These are phyloP conservation scores for Taphrina flavorubra DNA, from an alignment of 1,139 yeast genomes.

Conservation along the genomic window DNA sequence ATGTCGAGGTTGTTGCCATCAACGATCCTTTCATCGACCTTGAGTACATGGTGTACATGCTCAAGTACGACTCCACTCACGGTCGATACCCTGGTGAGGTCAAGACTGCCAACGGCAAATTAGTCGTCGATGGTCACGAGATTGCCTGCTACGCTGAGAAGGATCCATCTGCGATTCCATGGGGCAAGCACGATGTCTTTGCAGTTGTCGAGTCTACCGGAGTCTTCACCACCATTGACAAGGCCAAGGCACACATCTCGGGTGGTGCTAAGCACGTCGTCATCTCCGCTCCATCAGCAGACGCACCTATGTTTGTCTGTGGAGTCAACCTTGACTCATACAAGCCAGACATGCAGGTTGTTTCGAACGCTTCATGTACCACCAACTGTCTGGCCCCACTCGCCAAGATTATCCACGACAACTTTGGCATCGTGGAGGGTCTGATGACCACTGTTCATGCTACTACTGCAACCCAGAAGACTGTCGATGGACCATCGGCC, in stretches of 20 bases:
- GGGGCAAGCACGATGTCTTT: conserved; percentile 76
- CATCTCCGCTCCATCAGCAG: conserved; percentile 86
- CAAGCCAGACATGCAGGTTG: conserved; percentile 70
- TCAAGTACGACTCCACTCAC: conserved; percentile 88
- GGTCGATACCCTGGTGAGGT: conserved; percentile 76
- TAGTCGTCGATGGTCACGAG: conserved; percentile 71
- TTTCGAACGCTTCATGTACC: conserved; percentile 89
- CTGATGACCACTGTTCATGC: conserved; percentile 91
- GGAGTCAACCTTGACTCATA: conserved; percentile 81
- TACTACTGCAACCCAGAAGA: conserved; percentile 88
- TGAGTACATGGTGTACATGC: conserved; percentile 85
- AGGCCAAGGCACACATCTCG: conserved; percentile 78
- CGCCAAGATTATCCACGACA: conserved; percentile 81
- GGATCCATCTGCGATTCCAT: conserved; percentile 80
- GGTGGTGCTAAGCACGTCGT: conserved; percentile 91
- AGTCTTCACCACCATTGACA: conserved; percentile 78
- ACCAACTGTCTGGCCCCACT: conserved; percentile 90
- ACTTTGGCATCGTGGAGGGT: conserved; percentile 82
- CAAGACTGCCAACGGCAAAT: conserved; percentile 60
- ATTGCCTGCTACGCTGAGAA: conserved; percentile 74
- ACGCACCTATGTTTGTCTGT: conserved; percentile 86
- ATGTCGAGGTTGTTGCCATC: conserved; percentile 76
- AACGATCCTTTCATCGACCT: conserved; percentile 84
- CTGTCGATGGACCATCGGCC: conserved; percentile 90
- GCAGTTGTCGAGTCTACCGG: conserved; percentile 87